phyloP scores from a whole-genome alignment of 495 filamentous ascomycete species.

The Pseudoneurospora amorphoporcata region DNA sequence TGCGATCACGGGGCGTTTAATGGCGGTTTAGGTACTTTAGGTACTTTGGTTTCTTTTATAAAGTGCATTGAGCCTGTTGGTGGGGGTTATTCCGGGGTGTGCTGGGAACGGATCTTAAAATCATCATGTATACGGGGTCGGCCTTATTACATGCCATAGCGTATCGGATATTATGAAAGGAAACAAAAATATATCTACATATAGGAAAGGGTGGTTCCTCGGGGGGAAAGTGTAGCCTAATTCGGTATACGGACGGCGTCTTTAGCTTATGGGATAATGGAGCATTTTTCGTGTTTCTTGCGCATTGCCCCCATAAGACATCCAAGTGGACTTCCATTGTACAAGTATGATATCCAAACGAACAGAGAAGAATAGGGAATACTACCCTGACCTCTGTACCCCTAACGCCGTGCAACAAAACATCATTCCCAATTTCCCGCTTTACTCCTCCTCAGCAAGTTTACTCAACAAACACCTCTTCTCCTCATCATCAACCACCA shows the following conservation, averaged over 20 bases:
- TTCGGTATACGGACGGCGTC: background rate
- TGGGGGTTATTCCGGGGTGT: background rate
- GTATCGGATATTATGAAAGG: background rate
- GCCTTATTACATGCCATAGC: background rate
- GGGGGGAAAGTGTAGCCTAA: background rate
- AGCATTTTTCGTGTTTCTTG: background rate
- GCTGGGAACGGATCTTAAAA: background rate
- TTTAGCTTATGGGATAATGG: background rate
- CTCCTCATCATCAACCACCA: conserved; percentile 14
- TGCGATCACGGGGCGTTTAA: background rate
- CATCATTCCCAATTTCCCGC: background rate
- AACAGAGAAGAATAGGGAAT: background rate
- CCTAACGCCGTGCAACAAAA: background rate
- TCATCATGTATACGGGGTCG: background rate
- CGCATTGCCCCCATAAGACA: no score
- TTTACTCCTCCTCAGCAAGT: background rate
- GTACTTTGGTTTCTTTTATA: background rate
- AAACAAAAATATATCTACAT: background rate
- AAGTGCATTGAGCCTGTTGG: background rate
- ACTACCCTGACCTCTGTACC: background rate
- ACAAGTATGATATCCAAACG: background rate
- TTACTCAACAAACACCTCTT: conserved; percentile 11
- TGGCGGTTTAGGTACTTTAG: background rate
- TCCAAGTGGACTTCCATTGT: background rate
- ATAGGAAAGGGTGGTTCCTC: background rate